Base-by-base conservation (phyloP, 371 early-diverging fungal genomes). In the Vairimorpha ceranae region DNA sequence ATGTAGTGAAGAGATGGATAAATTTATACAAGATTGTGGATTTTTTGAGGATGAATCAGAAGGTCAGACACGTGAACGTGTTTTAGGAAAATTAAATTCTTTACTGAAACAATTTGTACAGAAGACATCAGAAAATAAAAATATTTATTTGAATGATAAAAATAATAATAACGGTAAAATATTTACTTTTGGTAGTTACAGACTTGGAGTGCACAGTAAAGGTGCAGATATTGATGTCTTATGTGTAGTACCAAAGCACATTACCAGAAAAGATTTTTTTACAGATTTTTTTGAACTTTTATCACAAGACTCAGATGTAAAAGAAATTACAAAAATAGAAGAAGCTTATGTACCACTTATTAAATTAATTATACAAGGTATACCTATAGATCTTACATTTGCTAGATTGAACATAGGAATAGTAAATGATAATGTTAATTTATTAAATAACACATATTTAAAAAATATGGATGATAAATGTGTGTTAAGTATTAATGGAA, bases 151-250 rank as follows among this genome's bases (percentile, higher is more conserved):
- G 74, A 83, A 88, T 12, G 76, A 90, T 27, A 93, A 93, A 0
- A 86, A 84, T 64, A 89, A 90, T 67, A 91, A 89, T 45, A 93
- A 93, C 46, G 97, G 97, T 38, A 93, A 93, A 84, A 95, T 97
- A 45, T 96, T 91, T 80, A 95, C 99, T 0, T 99, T 92, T 85
- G 99, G 99, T 10, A 94, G 95, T 63, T 99, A 93, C 82, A 87
- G 97, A 48, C 86, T 97, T 8, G 99, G 99, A 23, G 99, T 95
- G 0, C 96, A 99, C 84, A 90, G 90, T 27, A 86, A 89, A 88
- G 93, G 91, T 35, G 88, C 94, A 12, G 99, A 99, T 90, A 95
- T 99, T 70, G 99, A 99, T 88, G 93, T 95, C 0, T 83, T 99
- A 30, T 97, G 97, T 79, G 92, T 97, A 15, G 92, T 90, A 14